Evolutionary conservation across 306 rosid genomes (phyloP).

Genomic region (Castanospermum australe): DNA sequence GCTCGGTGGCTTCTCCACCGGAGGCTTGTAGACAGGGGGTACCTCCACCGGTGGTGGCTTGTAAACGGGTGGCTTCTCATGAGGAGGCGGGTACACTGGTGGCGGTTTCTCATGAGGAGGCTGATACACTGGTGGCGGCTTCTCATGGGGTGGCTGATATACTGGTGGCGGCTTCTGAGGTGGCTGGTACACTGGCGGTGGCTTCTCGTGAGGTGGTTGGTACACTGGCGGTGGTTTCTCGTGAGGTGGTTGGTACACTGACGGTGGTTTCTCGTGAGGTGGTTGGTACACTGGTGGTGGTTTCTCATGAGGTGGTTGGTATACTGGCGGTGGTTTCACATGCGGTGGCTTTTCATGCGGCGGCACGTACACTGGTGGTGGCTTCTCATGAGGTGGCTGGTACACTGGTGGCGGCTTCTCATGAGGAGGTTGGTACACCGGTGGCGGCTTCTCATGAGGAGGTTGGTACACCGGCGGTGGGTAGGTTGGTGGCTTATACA

Average conservation of each 20-base stretch:
- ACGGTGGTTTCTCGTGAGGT: too few species aligned
- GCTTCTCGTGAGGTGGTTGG: not conserved
- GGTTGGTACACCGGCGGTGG: too few species aligned
- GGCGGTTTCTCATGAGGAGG: too few species aligned
- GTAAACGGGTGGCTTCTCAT: too few species aligned
- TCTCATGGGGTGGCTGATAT: too few species aligned
- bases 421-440: not conserved
- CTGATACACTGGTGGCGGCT: too few species aligned
- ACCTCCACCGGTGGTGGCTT: not conserved
- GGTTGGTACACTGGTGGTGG: conserved; percentile 14
- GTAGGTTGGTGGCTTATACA: not conserved
- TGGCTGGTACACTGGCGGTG: not conserved
- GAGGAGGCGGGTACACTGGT: too few species aligned
- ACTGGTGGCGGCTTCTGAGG: too few species aligned
- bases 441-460: conserved; percentile 23
- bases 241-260: too few species aligned
- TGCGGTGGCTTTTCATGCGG: conserved; percentile 11
- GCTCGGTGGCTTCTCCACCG: not conserved
- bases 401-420: conserved; percentile 18
- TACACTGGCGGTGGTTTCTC: not conserved
- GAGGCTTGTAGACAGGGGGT: not conserved
- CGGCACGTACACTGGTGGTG: too few species aligned
- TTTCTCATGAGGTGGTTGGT: not conserved
- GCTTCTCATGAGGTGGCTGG: not conserved
- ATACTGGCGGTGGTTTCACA: not conserved